These are phyloP conservation scores for Ophiostoma populinum DNA, from an alignment of 2,329 filamentous ascomycete genomes.

Conservation along the genomic window DNA sequence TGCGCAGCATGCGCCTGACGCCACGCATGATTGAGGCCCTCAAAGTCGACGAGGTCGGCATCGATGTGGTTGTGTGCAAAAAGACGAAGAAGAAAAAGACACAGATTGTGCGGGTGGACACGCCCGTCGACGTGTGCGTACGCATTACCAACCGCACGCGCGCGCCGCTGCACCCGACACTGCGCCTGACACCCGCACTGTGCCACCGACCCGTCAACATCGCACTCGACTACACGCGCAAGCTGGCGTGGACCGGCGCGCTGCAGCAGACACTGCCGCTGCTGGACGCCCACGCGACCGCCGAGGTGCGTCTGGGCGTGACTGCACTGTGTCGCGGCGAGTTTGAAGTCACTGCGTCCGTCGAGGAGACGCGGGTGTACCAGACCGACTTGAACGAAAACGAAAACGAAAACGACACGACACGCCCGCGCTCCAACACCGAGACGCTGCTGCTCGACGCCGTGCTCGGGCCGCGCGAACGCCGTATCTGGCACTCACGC, in stretches of 20 bases:
- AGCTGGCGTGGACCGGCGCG: slow-evolving; percentile 71
- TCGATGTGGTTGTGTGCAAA: slow-evolving; percentile 33
- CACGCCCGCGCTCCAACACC: slow-evolving; percentile 31
- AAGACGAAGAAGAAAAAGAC: slow-evolving; percentile 1
- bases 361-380: slow-evolving; percentile 60
- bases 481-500: slow-evolving; percentile 47
- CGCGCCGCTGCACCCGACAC: slow-evolving; percentile 48
- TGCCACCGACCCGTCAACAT: slow-evolving; percentile 53
- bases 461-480: slow-evolving; percentile 39
- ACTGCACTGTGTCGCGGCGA: slow-evolving; percentile 63
- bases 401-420: slow-evolving; percentile 3
- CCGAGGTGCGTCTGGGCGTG: slow-evolving; percentile 48
- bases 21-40: slow-evolving; percentile 69
- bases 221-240: slow-evolving; percentile 66
- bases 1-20: slow-evolving; percentile 57
- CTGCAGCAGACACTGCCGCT: slow-evolving; percentile 57
- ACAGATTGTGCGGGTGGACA: slow-evolving; percentile 28
- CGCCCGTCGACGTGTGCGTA: slow-evolving; percentile 54
- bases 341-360: slow-evolving; percentile 63
- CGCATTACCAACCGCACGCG: slow-evolving; percentile 57
- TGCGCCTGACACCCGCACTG: slow-evolving; percentile 62
- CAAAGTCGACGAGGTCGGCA: slow-evolving; percentile 61
- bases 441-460: slow-evolving; percentile 41
- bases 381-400: slow-evolving; percentile 14
- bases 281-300: slow-evolving; percentile 39